Evolutionary conservation across 768 basidiomycete species (phyloP).

Genomic region (Amanita exitialis): DNA sequence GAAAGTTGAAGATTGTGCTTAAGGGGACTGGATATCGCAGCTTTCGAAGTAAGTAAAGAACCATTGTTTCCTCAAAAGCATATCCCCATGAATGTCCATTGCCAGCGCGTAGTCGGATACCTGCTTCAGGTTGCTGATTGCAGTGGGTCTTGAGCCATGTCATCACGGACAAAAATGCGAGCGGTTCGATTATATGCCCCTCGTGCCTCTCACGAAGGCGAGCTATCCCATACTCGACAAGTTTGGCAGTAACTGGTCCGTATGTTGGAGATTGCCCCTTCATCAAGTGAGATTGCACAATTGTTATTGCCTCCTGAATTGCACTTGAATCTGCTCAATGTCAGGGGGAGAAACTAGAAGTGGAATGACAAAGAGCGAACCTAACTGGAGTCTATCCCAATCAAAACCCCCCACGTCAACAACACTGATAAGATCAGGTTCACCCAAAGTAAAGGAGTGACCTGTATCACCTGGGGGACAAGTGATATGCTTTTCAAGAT

Average conservation of each 20-base stretch:
- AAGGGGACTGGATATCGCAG: slow-evolving; percentile 5
- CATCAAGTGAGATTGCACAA: too few relatives aligned
- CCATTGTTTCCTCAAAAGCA: slow-evolving; percentile 10
- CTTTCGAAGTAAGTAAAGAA: slow-evolving; percentile 11
- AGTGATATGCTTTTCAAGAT: neutral
- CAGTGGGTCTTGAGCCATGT: slow-evolving; percentile 6
- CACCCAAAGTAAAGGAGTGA: slow-evolving; percentile 2
- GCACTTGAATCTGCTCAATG: too few relatives aligned
- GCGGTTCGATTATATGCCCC: slow-evolving; percentile 12
- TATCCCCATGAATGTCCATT: slow-evolving; percentile 5
- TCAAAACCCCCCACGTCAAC: too few relatives aligned
- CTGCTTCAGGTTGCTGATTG: slow-evolving; percentile 1
- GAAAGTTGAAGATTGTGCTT: slow-evolving; percentile 7
- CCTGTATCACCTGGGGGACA: slow-evolving; percentile 4
- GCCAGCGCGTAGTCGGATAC: slow-evolving; percentile 6
- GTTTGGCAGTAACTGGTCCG: too few relatives aligned
- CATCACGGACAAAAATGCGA: slow-evolving; percentile 12
- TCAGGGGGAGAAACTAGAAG: too few relatives aligned
- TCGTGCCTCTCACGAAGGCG: slow-evolving; percentile 7
- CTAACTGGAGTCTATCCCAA: too few relatives aligned
- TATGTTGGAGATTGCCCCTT: too few relatives aligned
- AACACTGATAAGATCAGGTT: neutral
- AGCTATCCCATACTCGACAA: too few relatives aligned
- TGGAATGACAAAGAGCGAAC: too few relatives aligned
- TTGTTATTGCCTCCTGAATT: too few relatives aligned